These are phyloP conservation scores for Pistacia atlantica DNA, from an alignment of 345 rosid genomes.

Conservation along the genomic window DNA sequence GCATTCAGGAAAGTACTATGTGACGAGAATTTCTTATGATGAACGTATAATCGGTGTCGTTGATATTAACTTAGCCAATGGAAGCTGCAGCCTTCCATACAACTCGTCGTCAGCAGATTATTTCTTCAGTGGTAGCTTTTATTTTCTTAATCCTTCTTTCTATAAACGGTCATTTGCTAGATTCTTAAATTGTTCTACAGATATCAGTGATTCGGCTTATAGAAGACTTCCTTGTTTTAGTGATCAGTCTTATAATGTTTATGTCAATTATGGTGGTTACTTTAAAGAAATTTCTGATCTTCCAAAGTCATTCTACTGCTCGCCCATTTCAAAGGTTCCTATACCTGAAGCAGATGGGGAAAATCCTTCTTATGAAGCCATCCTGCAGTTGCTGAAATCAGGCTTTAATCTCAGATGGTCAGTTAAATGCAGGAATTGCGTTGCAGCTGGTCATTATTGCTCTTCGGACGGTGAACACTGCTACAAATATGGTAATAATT, in stretches of 20 bases:
- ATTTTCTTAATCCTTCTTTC: no score
- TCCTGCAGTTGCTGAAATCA: slow-evolving; percentile 25
- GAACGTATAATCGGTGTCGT: no score
- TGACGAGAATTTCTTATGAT: no score
- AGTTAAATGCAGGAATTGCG: slow-evolving; percentile 39
- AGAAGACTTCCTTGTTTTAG: slow-evolving; percentile 13
- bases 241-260: no score
- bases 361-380: slow-evolving; percentile 33
- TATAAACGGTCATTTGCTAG: no score
- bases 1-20: no score
- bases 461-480: no score
- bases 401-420: slow-evolving; percentile 54
- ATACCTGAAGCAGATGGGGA: slow-evolving; percentile 19
- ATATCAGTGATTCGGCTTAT: slow-evolving; percentile 21
- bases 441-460: not conserved
- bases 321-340: slow-evolving; percentile 33
- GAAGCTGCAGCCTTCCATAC: no score
- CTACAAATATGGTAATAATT: no score
- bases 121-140: no score
- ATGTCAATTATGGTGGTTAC: slow-evolving; percentile 29
- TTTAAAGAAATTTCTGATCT: slow-evolving; percentile 13
- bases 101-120: no score
- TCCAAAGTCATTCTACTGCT: slow-evolving; percentile 24
- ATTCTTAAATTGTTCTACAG: slow-evolving; percentile 33
- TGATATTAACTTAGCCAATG: no score